phyloP scores from a whole-genome alignment of 1,139 yeast species.

The Spathaspora sp. region DNA sequence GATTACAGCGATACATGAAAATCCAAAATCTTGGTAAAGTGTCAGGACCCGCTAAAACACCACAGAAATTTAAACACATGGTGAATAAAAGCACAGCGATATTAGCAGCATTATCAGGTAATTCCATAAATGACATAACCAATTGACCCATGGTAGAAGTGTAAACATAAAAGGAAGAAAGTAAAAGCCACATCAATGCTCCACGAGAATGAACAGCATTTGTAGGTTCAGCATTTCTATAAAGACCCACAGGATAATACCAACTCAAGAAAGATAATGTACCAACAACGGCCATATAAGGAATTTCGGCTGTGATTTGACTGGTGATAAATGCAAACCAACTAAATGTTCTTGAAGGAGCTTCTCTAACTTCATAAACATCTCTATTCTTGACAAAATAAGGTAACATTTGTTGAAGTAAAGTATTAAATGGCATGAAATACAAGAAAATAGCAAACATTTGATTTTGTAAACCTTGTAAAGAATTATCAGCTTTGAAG shows the following conservation, averaged over 20 bases:
- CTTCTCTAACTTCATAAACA: conserved; percentile 36
- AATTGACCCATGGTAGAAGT: conserved; percentile 39
- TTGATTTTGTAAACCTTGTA: conserved; percentile 48
- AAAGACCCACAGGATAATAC: conserved; percentile 81
- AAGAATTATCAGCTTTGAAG: conserved; percentile 28
- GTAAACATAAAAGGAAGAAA: conserved; percentile 37
- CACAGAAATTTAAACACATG: conserved; percentile 37
- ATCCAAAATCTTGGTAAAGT: conserved; percentile 42
- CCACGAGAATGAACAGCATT: conserved; percentile 34
- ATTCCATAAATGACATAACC: conserved; percentile 37
- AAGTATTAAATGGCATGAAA: conserved; percentile 42
- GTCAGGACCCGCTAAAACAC: conserved; percentile 27
- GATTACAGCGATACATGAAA: conserved; percentile 65
- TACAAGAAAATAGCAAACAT: conserved; percentile 60
- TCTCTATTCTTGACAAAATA: conserved; percentile 33
- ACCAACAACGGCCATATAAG: conserved; percentile 69
- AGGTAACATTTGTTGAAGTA: conserved; percentile 53
- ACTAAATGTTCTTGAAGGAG: conserved; percentile 32
- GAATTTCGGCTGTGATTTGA: conserved; percentile 71
- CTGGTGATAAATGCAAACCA: conserved; percentile 48
- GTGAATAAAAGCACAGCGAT: conserved; percentile 28
- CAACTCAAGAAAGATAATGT: conserved; percentile 69
- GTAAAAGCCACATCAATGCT: conserved; percentile 43
- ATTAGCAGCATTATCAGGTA: conserved; percentile 41
- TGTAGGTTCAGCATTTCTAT: conserved; percentile 49